phyloP scores from a whole-genome alignment of 805 yeast species.

The Yarrowia sp. region DNA sequence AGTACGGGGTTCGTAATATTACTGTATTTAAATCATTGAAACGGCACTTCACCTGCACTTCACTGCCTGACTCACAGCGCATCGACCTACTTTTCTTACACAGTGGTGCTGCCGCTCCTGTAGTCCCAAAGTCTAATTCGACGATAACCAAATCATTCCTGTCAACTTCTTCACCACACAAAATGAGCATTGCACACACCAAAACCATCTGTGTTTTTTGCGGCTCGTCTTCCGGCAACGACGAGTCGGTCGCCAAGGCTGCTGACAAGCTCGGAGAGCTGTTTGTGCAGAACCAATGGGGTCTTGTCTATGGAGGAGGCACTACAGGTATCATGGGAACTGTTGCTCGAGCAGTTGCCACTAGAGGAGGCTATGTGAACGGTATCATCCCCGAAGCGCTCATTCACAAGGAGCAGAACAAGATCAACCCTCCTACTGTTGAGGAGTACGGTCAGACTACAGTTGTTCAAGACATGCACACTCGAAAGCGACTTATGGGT shows the following conservation, averaged over 20 bases:
- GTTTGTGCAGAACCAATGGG: slow-evolving; percentile 62
- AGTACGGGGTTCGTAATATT: no score
- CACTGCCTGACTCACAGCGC: no score
- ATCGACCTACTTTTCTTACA: background rate
- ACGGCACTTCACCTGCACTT: no score
- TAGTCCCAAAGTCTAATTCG: background rate
- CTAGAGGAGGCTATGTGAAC: slow-evolving; percentile 50
- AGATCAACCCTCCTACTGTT: slow-evolving; percentile 48
- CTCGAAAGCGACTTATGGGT: slow-evolving; percentile 84
- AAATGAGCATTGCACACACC: slow-evolving; percentile 1
- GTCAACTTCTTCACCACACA: background rate
- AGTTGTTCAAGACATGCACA: slow-evolving; percentile 84
- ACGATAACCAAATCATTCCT: background rate
- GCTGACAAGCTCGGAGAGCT: slow-evolving; percentile 62
- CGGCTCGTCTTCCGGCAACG: slow-evolving; percentile 74
- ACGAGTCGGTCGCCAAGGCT: slow-evolving; percentile 47
- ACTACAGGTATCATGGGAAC: slow-evolving; percentile 45
- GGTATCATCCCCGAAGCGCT: slow-evolving; percentile 87
- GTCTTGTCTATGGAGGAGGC: slow-evolving; percentile 87
- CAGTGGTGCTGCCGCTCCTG: no score
- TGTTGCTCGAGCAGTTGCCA: slow-evolving; percentile 32
- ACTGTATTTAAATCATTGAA: no score
- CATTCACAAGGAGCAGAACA: slow-evolving; percentile 66
- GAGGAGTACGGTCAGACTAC: slow-evolving; percentile 71
- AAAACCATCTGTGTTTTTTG: slow-evolving; percentile 77